A percentile compares a stretch with the other conserved stretches of the same genome.
Conservation (phyloP, 306 rosid species). For the Vigna angularis region DNA sequence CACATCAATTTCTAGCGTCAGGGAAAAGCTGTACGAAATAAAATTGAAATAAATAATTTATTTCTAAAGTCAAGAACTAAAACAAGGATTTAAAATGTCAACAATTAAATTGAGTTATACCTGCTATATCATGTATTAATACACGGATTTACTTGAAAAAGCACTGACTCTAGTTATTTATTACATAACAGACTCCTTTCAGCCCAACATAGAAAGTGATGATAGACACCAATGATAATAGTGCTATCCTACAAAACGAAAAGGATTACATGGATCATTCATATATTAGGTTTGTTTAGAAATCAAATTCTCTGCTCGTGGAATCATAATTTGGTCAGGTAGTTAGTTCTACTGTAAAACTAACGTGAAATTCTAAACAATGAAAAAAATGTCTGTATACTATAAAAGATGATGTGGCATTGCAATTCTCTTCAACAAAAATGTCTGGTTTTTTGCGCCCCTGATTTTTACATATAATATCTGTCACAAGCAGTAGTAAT, state of each 20-base stretch:
- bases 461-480: not conserved
- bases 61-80: not conserved
- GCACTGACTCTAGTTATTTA: not conserved
- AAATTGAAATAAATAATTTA: not conserved
- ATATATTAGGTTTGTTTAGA: not conserved
- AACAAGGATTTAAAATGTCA: not conserved
- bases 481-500: constrained; percentile 1
- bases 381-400: not conserved
- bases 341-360: not conserved
- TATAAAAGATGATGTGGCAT: not conserved
- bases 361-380: not conserved
- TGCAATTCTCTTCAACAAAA: constrained; percentile 3
- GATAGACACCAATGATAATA: not conserved
- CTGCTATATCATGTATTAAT: not conserved
- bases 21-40: not conserved
- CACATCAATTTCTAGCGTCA: not conserved
- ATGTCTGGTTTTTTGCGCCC: not conserved
- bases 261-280: not conserved
- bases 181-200: not conserved
- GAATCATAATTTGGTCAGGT: not conserved
- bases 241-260: not conserved
- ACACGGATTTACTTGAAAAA: not conserved
- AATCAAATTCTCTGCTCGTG: not conserved
- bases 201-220: not conserved
- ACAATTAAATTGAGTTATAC: not conserved